phyloP scores from a whole-genome alignment of 352 stramenopile genomes.

The Phytophthora lateralis region DNA sequence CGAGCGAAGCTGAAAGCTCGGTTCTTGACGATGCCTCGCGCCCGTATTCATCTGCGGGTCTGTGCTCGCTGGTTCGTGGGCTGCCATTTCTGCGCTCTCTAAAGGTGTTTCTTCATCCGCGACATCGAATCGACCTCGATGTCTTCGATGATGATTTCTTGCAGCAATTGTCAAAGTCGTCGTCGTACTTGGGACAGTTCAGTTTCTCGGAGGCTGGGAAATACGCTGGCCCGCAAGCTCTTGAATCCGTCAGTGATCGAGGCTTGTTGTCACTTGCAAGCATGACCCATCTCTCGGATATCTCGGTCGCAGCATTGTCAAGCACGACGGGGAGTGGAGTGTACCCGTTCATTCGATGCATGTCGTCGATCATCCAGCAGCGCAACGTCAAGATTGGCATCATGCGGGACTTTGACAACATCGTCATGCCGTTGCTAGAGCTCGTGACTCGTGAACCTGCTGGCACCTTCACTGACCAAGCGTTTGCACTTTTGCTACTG shows the following conservation, averaged over 20 bases:
- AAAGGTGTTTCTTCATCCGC: slow-evolving; percentile 47
- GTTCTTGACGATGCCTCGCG: slow-evolving; percentile 22
- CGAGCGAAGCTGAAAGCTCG: slow-evolving; percentile 12
- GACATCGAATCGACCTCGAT: slow-evolving; percentile 41
- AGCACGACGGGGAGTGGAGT: slow-evolving; percentile 24
- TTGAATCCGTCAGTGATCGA: slow-evolving; percentile 35
- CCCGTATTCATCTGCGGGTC: slow-evolving; percentile 37
- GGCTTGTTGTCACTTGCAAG: slow-evolving; percentile 35
- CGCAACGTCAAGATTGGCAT: slow-evolving; percentile 53
- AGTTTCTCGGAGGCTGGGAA: slow-evolving; percentile 37
- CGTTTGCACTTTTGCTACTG: slow-evolving; percentile 47
- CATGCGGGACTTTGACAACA: slow-evolving; percentile 37
- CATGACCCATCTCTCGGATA: slow-evolving; percentile 47
- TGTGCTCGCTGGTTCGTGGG: slow-evolving; percentile 39
- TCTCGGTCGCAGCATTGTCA: slow-evolving; percentile 39
- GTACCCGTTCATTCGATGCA: slow-evolving; percentile 34
- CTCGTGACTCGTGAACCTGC: slow-evolving; percentile 31
- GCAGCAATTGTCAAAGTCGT: slow-evolving; percentile 22
- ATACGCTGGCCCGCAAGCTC: slow-evolving; percentile 38
- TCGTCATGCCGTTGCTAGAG: slow-evolving; percentile 38
- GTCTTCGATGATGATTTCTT: slow-evolving; percentile 51
- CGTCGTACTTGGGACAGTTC: slow-evolving; percentile 42
- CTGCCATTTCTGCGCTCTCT: slow-evolving; percentile 40
- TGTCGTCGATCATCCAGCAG: slow-evolving; percentile 35
- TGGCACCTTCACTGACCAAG: slow-evolving; percentile 21